These are phyloP conservation scores for Neopestalotiopsis clavispora DNA, from an alignment of 2,329 filamentous ascomycete species.

Conservation along the genomic window DNA sequence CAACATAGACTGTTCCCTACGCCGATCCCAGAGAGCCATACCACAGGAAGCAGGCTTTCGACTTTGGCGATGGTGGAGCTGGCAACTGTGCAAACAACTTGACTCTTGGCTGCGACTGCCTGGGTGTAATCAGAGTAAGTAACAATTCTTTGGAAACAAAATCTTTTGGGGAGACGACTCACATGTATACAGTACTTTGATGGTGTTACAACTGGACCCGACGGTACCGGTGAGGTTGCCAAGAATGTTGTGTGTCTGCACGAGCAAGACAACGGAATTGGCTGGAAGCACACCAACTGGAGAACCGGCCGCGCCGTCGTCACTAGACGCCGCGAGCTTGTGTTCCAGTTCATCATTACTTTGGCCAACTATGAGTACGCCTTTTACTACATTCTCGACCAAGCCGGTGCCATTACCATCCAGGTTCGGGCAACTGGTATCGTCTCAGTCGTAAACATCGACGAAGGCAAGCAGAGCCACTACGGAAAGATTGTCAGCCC, in stretches of 20 bases:
- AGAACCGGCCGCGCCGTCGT: conserved; percentile 67
- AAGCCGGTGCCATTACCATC: conserved; percentile 64
- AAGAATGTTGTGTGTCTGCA: conserved; percentile 71
- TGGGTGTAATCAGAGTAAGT: conserved; percentile 59
- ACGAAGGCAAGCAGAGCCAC: conserved; percentile 52
- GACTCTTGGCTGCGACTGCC: conserved; percentile 70
- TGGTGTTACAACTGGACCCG: conserved; percentile 54
- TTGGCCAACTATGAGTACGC: conserved; percentile 73
- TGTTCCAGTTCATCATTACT: conserved; percentile 72
- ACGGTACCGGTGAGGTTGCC: conserved; percentile 56
- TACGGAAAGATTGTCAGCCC: conserved; percentile 68
- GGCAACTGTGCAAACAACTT: conserved; percentile 73
- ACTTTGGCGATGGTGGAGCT: conserved; percentile 72
- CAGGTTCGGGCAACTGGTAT: conserved; percentile 21
- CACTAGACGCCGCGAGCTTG: conserved; percentile 63
- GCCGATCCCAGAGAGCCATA: conserved; percentile 69
- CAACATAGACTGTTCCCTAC: conserved; percentile 62
- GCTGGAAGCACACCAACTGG: conserved; percentile 75
- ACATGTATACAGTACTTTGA: conserved; percentile 58
- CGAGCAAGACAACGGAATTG: conserved; percentile 73
- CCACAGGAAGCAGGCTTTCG: conserved; percentile 74
- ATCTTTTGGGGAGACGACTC: not conserved
- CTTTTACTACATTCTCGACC: conserved; percentile 40
- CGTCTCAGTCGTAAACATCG: conserved; percentile 43
- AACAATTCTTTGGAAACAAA: not conserved